Evolutionary conservation across 2,329 filamentous ascomycete genomes (phyloP).

Genomic region (Simplicillium sp.): DNA sequence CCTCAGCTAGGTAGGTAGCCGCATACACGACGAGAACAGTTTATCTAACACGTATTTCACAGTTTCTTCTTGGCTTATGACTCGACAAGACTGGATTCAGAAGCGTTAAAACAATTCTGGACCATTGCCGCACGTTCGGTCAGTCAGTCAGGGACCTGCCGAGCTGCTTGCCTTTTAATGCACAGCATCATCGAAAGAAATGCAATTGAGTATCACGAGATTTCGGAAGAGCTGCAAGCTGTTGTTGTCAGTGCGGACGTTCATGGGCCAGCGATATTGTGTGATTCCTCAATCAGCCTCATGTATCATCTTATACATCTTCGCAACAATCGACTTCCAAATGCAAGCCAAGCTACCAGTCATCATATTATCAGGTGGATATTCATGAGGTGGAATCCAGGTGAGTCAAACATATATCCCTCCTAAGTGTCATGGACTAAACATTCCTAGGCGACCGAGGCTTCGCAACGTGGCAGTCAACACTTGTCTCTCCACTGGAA

Average conservation of each 20-base stretch:
- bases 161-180: slow-evolving; percentile 68
- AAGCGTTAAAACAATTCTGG: slow-evolving; percentile 66
- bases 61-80: slow-evolving; percentile 19
- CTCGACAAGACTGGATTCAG: slow-evolving; percentile 22
- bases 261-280: slow-evolving; percentile 67
- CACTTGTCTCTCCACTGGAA: slow-evolving; percentile 54
- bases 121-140: slow-evolving; percentile 62
- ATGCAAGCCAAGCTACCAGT: slow-evolving; percentile 55
- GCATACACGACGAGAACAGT: slow-evolving; percentile 5
- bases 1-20: slow-evolving; percentile 59
- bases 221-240: slow-evolving; percentile 60
- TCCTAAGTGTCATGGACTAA: neutral
- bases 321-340: slow-evolving; percentile 58
- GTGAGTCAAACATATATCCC: slow-evolving; percentile 34
- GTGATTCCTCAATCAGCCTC: slow-evolving; percentile 69
- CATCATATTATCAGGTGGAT: slow-evolving; percentile 75
- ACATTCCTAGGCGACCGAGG: slow-evolving; percentile 1
- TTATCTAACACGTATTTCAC: slow-evolving; percentile 11
- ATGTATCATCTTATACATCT: slow-evolving; percentile 61
- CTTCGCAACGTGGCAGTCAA: slow-evolving; percentile 6
- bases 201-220: slow-evolving; percentile 56
- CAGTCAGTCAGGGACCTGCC: slow-evolving; percentile 59
- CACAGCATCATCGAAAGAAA: slow-evolving; percentile 55
- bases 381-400: slow-evolving; percentile 71
- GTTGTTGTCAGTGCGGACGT: slow-evolving; percentile 71